These are phyloP conservation scores for Trichoderma erinaceum DNA, from an alignment of 495 filamentous ascomycete species.

Conservation along the genomic window DNA sequence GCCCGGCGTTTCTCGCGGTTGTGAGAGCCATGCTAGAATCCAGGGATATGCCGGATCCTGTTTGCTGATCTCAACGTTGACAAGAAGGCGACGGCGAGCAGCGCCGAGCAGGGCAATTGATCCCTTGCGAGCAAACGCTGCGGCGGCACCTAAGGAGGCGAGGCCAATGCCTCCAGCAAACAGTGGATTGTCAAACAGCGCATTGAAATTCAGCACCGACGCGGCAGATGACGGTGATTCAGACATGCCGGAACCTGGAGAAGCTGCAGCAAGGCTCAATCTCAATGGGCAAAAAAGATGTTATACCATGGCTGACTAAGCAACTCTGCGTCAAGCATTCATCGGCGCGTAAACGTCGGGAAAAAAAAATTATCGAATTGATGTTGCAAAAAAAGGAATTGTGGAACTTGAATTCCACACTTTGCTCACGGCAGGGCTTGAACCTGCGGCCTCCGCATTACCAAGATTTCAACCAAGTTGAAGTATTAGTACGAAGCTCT, in stretches of 20 bases:
- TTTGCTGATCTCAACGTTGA: slow-evolving; percentile 90
- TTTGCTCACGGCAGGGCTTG: background rate
- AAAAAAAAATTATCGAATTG: background rate
- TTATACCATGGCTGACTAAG: background rate
- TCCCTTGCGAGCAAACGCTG: slow-evolving; percentile 69
- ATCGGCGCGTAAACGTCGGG: background rate
- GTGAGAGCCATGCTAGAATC: slow-evolving; percentile 89
- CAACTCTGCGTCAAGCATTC: background rate
- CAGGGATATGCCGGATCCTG: slow-evolving; percentile 90
- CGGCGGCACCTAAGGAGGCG: slow-evolving; percentile 71
- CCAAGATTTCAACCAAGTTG: background rate
- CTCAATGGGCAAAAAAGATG: background rate
- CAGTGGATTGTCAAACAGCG: slow-evolving; percentile 49
- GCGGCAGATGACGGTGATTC: slow-evolving; percentile 3
- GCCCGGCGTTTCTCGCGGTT: slow-evolving; percentile 56
- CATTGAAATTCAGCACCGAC: slow-evolving; percentile 40
- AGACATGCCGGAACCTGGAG: slow-evolving; percentile 8
- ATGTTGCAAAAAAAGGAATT: background rate
- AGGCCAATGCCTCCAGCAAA: slow-evolving; percentile 71
- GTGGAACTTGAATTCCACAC: background rate
- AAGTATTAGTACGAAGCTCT: slow-evolving; percentile 5
- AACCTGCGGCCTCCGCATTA: slow-evolving; percentile 3
- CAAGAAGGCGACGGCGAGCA: slow-evolving; percentile 77
- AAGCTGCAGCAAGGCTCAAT: background rate
- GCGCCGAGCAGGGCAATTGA: slow-evolving; percentile 61